Base-by-base conservation (phyloP, 495 filamentous ascomycete genomes). In the Hypoxylon subgilvum region DNA sequence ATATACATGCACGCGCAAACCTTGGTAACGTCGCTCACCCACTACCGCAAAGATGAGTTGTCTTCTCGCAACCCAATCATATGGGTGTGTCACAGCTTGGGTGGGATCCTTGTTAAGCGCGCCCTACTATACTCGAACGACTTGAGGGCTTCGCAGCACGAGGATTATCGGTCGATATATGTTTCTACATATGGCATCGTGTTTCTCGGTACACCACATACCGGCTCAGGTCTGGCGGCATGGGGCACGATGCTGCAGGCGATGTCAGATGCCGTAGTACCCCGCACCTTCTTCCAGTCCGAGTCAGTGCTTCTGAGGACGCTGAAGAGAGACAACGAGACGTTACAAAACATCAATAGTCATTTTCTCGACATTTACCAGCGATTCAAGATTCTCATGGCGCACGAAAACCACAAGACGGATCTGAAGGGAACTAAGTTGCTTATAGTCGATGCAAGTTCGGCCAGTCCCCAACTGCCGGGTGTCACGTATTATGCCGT, bases 201-300 rank as follows among this genome's bases (percentile, higher is more conserved):
- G 17, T 96, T 96, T 66, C 79, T 96, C 23, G 91, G 91, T 14
- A 95, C 91, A n/a, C 91, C 91, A 6, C 91, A 96, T 66, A 86
- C 82, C 38, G 91, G 91, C 0, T 84, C 89, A 2, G 86, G 90
- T 57, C 66, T 88, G 10, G 91, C 91, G 6, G 83, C 83, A 71
- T 92, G 88, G 89, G 90, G 88, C 2, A 75, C 82, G 6, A 76
- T 90, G 52, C 72, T 92, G 36, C 88, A 93, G 65, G 81, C 82
- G 45, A 88, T 95, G 69, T 88, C 86, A 57, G 80, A 79, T 23
- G 82, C 83, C 0, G 81, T 92, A 14, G 72, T 92, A 17, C 88
- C 90, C 0, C 86, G 81, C 68, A 84, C 82, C 41, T 74, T 91
- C 52, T 77, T 92, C 52, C 87, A 93, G 30, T 82, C 82, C 0